Base-by-base conservation (phyloP, 2,329 filamentous ascomycete genomes). In the Talaromyces sp. region DNA sequence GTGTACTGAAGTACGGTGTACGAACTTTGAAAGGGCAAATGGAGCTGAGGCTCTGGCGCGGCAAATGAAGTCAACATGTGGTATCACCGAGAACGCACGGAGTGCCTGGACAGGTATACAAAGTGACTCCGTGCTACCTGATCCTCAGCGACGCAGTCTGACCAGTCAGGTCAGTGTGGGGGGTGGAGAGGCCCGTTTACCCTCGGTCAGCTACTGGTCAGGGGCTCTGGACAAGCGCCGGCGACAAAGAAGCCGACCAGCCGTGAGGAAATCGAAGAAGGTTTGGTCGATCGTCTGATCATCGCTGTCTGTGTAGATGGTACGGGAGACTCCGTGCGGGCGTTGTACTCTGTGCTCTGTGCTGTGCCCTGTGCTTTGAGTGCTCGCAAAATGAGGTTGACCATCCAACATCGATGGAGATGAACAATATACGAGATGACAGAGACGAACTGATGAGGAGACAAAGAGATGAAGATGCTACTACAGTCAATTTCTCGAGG, bases 31-130 rank as follows among this genome's bases (percentile, higher is more conserved):
- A n/a, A n/a, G n/a, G n/a, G n/a, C n/a, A n/a, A n/a, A n/a, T n/a
- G n/a, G n/a, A n/a, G n/a, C 28, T 48, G 53, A 56, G 53, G 53
- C 53, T 56, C 53, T 56, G 53, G 41, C 41, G 53, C 52, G 52
- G 52, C 52, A 43, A 41, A 17, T 40, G n/a, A 48, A 37, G 48
- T 10, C 48, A 52, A 37, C 48, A 52, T 52, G 48, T 39, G 35
- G 33, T 39, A 52, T 37, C 33, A 17, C 48, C 8, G 19, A 25
- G 33, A 6, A 31, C 35, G 33, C 41, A 48, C 53, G 41, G 40
- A 56, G 33, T 15, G 15, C 36, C 36, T 33, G 40, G 21, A 43
- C 40, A 43, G 21, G 40, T 25, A 45, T 45, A 46, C 43, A 31
- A 46, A 46, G 2, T 33, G 43, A 17, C 43, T 31, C 43, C 25